A percentile compares a stretch with the other conserved stretches of the same genome.
Conservation (phyloP, 208 protist species). For the Angomonas deanei region DNA sequence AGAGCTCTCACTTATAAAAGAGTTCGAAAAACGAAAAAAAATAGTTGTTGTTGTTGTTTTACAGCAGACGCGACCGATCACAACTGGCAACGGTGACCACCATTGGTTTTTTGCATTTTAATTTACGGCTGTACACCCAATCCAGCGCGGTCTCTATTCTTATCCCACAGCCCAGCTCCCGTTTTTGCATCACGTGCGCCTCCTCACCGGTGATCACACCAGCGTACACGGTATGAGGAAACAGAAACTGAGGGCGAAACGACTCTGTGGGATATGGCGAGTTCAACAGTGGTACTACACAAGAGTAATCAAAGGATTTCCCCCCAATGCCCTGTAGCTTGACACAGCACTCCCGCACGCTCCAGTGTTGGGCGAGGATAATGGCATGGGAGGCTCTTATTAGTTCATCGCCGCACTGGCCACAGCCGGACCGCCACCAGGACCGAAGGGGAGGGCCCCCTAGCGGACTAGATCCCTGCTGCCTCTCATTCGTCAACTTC, state of each 20-base stretch:
- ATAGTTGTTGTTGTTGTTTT: background rate
- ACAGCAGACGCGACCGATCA: background rate
- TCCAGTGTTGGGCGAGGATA: constrained; percentile 54
- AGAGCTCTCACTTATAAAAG: too few species aligned
- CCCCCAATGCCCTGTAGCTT: constrained; percentile 44
- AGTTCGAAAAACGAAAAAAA: background rate
- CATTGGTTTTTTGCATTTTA: background rate
- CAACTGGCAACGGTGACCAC: background rate
- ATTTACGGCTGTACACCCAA: background rate
- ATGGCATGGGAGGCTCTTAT: constrained; percentile 2
- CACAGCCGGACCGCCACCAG: constrained; percentile 16
- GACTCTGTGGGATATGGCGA: background rate
- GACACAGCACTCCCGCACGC: constrained; percentile 48
- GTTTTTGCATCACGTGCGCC: background rate
- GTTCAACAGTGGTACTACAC: constrained; percentile 8
- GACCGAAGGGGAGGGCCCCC: too few species aligned
- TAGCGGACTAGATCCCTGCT: too few species aligned
- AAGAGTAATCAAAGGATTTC: constrained; percentile 35
- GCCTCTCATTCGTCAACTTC: too few species aligned
- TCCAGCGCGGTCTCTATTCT: background rate
- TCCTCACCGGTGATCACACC: background rate
- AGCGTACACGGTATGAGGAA: background rate
- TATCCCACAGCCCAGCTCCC: background rate
- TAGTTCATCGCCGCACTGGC: too few species aligned
- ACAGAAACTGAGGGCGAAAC: background rate